Conservation (phyloP, 305 asterid species). For the Plantago lanceolata region DNA sequence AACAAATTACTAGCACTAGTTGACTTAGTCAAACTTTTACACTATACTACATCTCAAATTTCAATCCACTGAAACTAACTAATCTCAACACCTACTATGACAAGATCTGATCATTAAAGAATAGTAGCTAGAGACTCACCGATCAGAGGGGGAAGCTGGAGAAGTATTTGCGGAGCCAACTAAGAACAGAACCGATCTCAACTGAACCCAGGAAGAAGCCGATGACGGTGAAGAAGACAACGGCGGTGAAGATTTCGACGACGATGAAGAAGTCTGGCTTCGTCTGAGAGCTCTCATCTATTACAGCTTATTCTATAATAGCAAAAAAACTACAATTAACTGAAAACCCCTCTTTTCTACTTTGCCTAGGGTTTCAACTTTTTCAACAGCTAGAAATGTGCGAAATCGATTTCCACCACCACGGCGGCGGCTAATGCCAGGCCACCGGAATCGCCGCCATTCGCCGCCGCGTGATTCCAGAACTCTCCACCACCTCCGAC, state of each 20-base stretch:
- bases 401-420: no score
- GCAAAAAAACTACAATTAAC: background rate
- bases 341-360: constrained; percentile 19
- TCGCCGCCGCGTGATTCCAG: constrained; percentile 42
- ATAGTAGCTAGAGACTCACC: constrained; percentile 51
- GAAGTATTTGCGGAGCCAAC: constrained; percentile 75
- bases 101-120: constrained; percentile 39
- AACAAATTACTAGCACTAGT: constrained; percentile 2
- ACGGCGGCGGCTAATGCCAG: constrained; percentile 73
- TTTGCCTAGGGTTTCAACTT: constrained; percentile 30
- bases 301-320: constrained; percentile 13
- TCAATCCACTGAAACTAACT: constrained; percentile 19
- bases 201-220: constrained; percentile 80
- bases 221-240: constrained; percentile 63
- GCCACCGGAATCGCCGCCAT: constrained; percentile 48
- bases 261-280: constrained; percentile 76
- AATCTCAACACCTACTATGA: background rate
- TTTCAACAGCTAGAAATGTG: background rate
- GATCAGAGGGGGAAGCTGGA: constrained; percentile 70
- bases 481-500: constrained; percentile 17
- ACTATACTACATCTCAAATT: constrained; percentile 18
- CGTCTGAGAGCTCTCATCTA: constrained; percentile 95
- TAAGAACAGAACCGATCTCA: constrained; percentile 88
- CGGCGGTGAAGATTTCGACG: constrained; percentile 64
- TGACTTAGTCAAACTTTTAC: constrained; percentile 23